Evolutionary conservation across 345 rosid species (phyloP).

Genomic region (Abelmoschus esculentus): DNA sequence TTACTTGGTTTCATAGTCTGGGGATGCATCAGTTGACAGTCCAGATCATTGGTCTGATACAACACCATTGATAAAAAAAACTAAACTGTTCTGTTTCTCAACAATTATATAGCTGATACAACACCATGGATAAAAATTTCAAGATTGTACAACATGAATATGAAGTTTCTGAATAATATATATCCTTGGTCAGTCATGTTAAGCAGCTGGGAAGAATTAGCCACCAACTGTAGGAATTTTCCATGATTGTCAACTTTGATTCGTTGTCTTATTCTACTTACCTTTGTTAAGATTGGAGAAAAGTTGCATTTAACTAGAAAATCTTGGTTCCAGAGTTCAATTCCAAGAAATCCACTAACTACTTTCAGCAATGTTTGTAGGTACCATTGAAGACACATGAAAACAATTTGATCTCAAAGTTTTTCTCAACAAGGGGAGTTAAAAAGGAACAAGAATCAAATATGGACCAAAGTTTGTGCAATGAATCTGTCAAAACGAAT

Average conservation of each 20-base stretch:
- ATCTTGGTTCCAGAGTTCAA: not conserved
- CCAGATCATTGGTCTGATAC: not conserved
- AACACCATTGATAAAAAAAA: not conserved
- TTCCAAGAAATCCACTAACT: not conserved
- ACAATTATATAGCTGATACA: not conserved
- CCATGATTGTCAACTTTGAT: not conserved
- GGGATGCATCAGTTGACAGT: not conserved
- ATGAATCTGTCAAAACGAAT: slow-evolving; percentile 7
- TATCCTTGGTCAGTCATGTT: not conserved
- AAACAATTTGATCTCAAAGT: slow-evolving; percentile 59
- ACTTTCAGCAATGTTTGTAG: slow-evolving; percentile 28
- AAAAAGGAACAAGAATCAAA: slow-evolving; percentile 33
- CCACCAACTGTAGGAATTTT: not conserved
- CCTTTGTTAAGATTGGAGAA: not conserved
- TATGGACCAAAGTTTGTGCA: slow-evolving; percentile 10
- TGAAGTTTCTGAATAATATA: not conserved
- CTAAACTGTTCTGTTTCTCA: too few relatives aligned
- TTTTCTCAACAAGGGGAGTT: slow-evolving; percentile 45
- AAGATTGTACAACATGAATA: not conserved
- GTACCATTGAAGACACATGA: slow-evolving; percentile 42
- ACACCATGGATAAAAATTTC: too few relatives aligned
- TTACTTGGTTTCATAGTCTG: not conserved
- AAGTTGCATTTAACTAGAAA: not conserved
- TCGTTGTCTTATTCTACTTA: not conserved
- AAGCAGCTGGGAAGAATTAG: too few relatives aligned